Evolutionary conservation across 441 rosid species (phyloP).

Genomic region (Mallotus repandus): DNA sequence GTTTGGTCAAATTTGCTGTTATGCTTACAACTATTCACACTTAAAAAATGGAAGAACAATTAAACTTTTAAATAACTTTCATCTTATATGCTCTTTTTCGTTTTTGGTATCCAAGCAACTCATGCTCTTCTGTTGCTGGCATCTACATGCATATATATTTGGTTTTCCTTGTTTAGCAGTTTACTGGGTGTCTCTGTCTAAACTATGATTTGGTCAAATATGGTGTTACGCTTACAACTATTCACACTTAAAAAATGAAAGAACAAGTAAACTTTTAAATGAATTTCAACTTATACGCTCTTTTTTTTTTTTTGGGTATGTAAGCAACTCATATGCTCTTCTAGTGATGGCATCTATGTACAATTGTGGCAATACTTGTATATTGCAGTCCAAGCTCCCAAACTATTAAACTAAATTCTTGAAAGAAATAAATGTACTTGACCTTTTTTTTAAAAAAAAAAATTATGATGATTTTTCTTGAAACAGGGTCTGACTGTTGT

Average conservation of each 20-base stretch:
- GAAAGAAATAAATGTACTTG: background rate
- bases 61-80: background rate
- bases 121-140: background rate
- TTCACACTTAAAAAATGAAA: background rate
- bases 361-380: background rate
- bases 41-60: background rate
- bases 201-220: background rate
- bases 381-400: background rate
- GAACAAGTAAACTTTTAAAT: background rate
- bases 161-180: background rate
- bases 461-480: constrained; percentile 4
- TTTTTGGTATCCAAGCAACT: background rate
- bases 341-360: background rate
- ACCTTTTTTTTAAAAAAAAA: background rate
- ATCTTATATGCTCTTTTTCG: background rate
- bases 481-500: constrained; percentile 63
- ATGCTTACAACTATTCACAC: too few species aligned
- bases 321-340: background rate
- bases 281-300: background rate
- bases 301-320: background rate
- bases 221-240: background rate
- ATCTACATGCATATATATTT: too few species aligned
- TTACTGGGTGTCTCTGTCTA: background rate
- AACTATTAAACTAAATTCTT: background rate
- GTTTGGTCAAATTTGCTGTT: background rate